Conservation (phyloP, 2,329 filamentous ascomycete species). For the Clonostachys solani region DNA sequence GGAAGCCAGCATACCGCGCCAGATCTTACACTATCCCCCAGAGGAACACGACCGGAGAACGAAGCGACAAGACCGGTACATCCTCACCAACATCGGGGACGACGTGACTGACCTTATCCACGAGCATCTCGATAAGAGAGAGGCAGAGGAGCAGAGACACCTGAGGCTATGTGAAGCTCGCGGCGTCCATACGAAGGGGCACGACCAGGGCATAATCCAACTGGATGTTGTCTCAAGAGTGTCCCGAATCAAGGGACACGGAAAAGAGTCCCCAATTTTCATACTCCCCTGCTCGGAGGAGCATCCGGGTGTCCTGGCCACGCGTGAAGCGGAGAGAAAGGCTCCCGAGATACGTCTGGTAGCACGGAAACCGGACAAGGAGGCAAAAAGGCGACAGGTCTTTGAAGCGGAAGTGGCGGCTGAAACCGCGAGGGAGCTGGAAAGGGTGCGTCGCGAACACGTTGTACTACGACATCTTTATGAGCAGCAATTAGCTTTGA, state of each 20-base stretch:
- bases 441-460: too few relatives aligned
- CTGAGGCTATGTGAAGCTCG: constrained; percentile 6
- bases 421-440: too few relatives aligned
- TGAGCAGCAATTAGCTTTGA: too few relatives aligned
- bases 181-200: constrained; percentile 11
- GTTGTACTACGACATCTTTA: too few relatives aligned
- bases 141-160: constrained; percentile 23
- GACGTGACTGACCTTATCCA: constrained; percentile 44
- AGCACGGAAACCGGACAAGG: too few relatives aligned
- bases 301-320: background rate
- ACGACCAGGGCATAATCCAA: constrained; percentile 37
- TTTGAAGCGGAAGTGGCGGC: too few relatives aligned
- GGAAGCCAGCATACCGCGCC: constrained; percentile 44
- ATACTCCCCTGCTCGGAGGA: constrained; percentile 34
- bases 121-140: constrained; percentile 35
- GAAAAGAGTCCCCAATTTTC: constrained; percentile 41
- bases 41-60: constrained; percentile 38
- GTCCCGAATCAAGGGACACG: constrained; percentile 42
- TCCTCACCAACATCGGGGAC: constrained; percentile 50
- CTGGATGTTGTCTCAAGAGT: constrained; percentile 47
- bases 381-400: too few relatives aligned
- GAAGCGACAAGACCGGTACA: constrained; percentile 49
- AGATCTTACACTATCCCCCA: too few relatives aligned
- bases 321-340: background rate
- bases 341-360: too few relatives aligned